Evolutionary conservation across 352 stramenopile species (phyloP), one percentile per base, ranked within the genome.

Genomic region (Pythium chondricola): DNA sequence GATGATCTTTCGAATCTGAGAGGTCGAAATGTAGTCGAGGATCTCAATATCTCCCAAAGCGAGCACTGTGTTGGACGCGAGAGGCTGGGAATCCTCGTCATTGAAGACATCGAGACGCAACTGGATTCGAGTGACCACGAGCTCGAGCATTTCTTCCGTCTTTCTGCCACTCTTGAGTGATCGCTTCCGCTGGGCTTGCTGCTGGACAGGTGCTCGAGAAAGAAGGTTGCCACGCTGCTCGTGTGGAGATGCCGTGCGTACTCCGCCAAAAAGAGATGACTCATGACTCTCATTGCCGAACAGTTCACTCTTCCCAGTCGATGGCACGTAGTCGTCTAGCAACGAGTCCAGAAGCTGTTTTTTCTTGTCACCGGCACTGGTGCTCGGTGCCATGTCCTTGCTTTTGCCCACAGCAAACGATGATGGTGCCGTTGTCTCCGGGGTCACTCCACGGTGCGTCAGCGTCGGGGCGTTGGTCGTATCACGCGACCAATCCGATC

Each of bases 21-120:
- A 95, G 0, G 83, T 95, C 3, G 81, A 93, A 52, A 95, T 95
- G 57, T 92, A 95, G 48, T 95, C 83, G 33, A 95, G 52, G 31
- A 95, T 74, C 47, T 93, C 83, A 22, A 95, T 48, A 50, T 95
- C 82, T 7, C 82, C 77, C 18, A 95, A 45, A 6, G 82, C 81
- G 5, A 93, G 33, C 21, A 93, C 80, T 0, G 67, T 74, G 48
- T 88, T 88, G 10, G 76, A 88, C 4, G 81, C 78, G 21, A 95
- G 44, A 6, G 75, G 71, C 55, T 95, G 83, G 3, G 57, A 47
- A 11, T 87, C 76, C 4, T 74, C 68, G n/a, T 91, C 74, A 38
- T 91, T 79, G 47, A 89, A 95, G 54, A 90, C 51, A 40, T 95
- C 83, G 48, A 95, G 45, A 13, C 83, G 81, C n/a, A 93, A 38